phyloP scores from a whole-genome alignment of 805 yeast genomes.

The Metschnikowia continentalis region DNA sequence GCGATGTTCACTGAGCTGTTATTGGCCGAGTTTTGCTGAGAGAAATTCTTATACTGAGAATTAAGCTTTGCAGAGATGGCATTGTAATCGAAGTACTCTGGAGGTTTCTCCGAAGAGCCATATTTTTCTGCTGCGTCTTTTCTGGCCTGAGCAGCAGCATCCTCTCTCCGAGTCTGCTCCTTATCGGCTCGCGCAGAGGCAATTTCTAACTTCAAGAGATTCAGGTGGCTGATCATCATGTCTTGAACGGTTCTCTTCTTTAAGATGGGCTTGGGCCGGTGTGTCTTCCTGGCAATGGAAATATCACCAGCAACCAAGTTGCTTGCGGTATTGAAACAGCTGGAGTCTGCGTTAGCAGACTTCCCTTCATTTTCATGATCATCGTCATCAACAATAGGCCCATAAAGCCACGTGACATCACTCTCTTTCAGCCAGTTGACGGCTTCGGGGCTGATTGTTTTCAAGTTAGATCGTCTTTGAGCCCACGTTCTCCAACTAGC shows the following conservation, averaged over 20 bases:
- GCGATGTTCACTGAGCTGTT: slow-evolving; percentile 22
- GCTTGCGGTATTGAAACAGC: slow-evolving; percentile 30
- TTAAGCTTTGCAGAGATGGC: slow-evolving; percentile 42
- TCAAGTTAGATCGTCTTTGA: slow-evolving; percentile 58
- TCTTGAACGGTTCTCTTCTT: slow-evolving; percentile 85
- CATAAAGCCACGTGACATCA: slow-evolving; percentile 97
- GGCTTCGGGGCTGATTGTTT: slow-evolving; percentile 84
- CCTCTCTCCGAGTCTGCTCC: slow-evolving; percentile 30
- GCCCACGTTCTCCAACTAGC: slow-evolving; percentile 97
- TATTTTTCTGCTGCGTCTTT: slow-evolving; percentile 14
- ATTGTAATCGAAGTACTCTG: slow-evolving; percentile 41
- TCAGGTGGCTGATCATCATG: slow-evolving; percentile 62
- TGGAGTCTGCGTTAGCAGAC: slow-evolving; percentile 18
- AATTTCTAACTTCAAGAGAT: slow-evolving; percentile 38
- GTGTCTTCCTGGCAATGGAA: slow-evolving; percentile 32
- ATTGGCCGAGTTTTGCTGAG: slow-evolving; percentile 33
- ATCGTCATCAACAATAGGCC: slow-evolving; percentile 65
- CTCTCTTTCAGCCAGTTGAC: slow-evolving; percentile 96
- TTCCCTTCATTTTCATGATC: slow-evolving; percentile 21
- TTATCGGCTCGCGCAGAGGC: slow-evolving; percentile 33
- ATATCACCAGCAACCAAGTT: slow-evolving; percentile 44
- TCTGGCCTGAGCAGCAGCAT: slow-evolving; percentile 19
- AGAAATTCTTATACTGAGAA: slow-evolving; percentile 29
- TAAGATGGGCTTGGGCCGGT: slow-evolving; percentile 70
- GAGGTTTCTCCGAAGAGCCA: slow-evolving; percentile 20